These are phyloP conservation scores for Botrytis galanthina DNA, from an alignment of 2,329 filamentous ascomycete species.

Conservation along the genomic window DNA sequence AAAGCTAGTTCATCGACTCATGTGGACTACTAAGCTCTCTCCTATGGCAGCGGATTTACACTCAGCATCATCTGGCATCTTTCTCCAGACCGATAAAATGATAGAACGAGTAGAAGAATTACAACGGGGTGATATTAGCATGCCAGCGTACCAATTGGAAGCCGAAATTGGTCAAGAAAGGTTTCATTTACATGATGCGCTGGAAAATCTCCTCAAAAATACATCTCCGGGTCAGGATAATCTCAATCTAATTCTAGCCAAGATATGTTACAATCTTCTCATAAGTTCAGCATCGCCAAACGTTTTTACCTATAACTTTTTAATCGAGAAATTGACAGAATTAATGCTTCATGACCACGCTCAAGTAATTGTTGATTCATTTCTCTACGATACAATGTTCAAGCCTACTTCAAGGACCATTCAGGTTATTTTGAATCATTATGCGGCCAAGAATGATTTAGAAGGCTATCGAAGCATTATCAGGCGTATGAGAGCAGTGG, in stretches of 20 bases:
- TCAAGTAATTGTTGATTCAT: slow-evolving; percentile 52
- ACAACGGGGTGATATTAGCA: slow-evolving; percentile 20
- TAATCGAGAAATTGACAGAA: slow-evolving; percentile 64
- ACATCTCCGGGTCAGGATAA: slow-evolving; percentile 19
- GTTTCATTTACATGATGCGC: slow-evolving; percentile 28
- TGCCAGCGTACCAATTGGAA: slow-evolving; percentile 30
- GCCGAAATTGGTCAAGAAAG: slow-evolving; percentile 25
- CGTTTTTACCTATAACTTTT: slow-evolving; percentile 67
- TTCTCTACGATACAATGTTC: slow-evolving; percentile 43
- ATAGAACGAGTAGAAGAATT: slow-evolving; percentile 25
- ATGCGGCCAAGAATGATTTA: slow-evolving; percentile 29
- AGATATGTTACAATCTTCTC: slow-evolving; percentile 63
- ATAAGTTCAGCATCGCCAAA: slow-evolving; percentile 59
- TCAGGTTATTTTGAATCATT: slow-evolving; percentile 37
- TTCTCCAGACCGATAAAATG: slow-evolving; percentile 26
- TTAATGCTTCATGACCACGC: slow-evolving; percentile 50
- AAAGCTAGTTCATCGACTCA: slow-evolving; percentile 30
- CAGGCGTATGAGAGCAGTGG: slow-evolving; percentile 32
- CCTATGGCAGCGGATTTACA: slow-evolving; percentile 5
- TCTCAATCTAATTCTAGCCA: slow-evolving; percentile 36
- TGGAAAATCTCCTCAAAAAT: slow-evolving; percentile 27
- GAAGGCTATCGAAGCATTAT: slow-evolving; percentile 32
- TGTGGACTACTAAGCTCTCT: slow-evolving; percentile 23
- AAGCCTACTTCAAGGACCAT: slow-evolving; percentile 31
- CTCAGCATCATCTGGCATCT: slow-evolving; percentile 10